Percentiles rank a stretch among this genome's conserved stretches.
These are phyloP conservation scores for Penicillium hordei DNA, from an alignment of 2,329 filamentous ascomycete species.

Conservation along the genomic window DNA sequence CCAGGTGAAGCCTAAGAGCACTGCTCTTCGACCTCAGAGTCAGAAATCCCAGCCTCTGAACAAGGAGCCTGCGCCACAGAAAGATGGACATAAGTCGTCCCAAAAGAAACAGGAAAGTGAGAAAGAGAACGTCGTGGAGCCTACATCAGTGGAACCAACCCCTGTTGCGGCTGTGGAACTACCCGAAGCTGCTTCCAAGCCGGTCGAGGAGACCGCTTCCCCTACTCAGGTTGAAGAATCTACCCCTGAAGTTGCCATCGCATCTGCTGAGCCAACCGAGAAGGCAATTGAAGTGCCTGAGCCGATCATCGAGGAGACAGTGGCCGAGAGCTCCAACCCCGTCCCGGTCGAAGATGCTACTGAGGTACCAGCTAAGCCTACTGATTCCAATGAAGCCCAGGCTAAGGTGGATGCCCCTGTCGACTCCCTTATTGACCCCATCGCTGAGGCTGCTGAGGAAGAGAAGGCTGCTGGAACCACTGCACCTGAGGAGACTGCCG, in stretches of 20 bases:
- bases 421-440: not conserved
- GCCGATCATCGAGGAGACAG: constrained; percentile 12
- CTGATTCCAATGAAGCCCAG: not conserved
- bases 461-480: not conserved
- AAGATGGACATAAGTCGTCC: constrained; percentile 9
- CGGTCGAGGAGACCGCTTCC: not conserved
- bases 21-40: constrained; percentile 20
- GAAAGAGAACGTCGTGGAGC: constrained; percentile 21
- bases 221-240: not conserved
- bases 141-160: constrained; percentile 1
- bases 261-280: not conserved
- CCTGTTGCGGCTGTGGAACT: constrained; percentile 7
- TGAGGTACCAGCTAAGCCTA: not conserved
- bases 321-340: not conserved
- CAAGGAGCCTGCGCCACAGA: constrained; percentile 8
- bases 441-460: not conserved
- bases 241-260: not conserved
- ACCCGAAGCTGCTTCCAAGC: constrained; percentile 1
- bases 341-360: not conserved
- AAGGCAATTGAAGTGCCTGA: constrained; percentile 10
- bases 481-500: not conserved
- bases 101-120: constrained; percentile 16
- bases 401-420: not conserved
- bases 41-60: constrained; percentile 21
- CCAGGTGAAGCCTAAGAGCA: constrained; percentile 19